Base-by-base conservation (phyloP, 768 basidiomycete genomes). In the Psilocybe cubensis region DNA sequence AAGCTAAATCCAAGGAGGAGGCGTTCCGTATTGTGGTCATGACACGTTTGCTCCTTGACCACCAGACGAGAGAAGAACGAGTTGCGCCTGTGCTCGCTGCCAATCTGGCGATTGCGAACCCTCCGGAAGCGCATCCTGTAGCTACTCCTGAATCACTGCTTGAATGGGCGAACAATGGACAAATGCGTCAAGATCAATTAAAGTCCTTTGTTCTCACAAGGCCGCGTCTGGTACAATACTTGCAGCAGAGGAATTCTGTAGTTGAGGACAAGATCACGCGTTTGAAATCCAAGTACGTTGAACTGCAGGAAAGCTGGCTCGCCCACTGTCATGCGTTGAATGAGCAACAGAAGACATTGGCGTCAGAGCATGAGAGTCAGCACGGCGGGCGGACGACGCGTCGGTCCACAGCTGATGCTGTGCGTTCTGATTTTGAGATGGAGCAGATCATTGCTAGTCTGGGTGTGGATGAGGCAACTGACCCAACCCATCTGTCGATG, bases 401-500 rank as follows among this genome's bases (percentile, higher is more conserved):
- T 25, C 85, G 92, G 23, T 84, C 88, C 9, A 80, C 87, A 45
- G 87, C 89, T 0, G 96, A 97, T 71, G 88, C 92, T 12, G 95
- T 95, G 14, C 88, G 94, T 3, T 94, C 95, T 17, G 96, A 98
- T 72, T 81, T 96, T 55, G 96, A 98, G 77, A 95, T 97, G 86
- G 92, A 97, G 66, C 94, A 95, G 73, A 94, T 98, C 68, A 91
- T 98, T 56, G 93, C 93, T n/a, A 92, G 89, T 66, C 77, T 97
- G 38, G 94, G 93, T 23, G 91, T 89, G 63, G 94, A 96, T 61
- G 95, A 96, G 58, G 85, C 92, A 27, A 92, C 89, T n/a, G 95
- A 98, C 72, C 93, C 96, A 0, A 90, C 85, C 61, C 85, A 91
- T 59, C 85, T 97, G n/a, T 91, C 94, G 3, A 76, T 86, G 53